Evolutionary conservation across 2,329 filamentous ascomycete species (phyloP).

Genomic region (Pyricularia grisea): DNA sequence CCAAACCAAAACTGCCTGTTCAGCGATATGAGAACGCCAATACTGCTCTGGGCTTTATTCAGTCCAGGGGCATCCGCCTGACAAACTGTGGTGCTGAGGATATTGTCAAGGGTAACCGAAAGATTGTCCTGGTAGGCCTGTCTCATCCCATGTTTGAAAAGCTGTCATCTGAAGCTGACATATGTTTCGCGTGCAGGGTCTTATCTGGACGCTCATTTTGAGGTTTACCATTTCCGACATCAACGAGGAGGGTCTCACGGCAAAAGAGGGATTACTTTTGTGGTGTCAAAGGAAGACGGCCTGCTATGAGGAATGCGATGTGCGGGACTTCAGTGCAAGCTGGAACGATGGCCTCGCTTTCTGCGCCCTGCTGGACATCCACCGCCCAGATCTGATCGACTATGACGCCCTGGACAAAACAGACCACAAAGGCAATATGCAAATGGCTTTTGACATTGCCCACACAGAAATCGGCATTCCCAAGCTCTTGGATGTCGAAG

Average conservation of each 20-base stretch:
- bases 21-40: constrained; percentile 99
- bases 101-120: constrained; percentile 94
- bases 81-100: constrained; percentile 98
- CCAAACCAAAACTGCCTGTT: constrained; percentile 90
- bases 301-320: constrained; percentile 94
- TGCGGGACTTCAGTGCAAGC: constrained; percentile 87
- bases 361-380: constrained; percentile 92
- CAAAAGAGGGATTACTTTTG: constrained; percentile 86
- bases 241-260: constrained; percentile 94
- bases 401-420: constrained; percentile 90
- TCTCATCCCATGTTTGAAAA: background rate
- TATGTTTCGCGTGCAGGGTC: constrained; percentile 32
- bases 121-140: constrained; percentile 64
- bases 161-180: background rate
- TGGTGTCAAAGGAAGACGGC: constrained; percentile 99
- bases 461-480: constrained; percentile 95
- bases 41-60: constrained; percentile 88
- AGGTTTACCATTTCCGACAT: constrained; percentile 98
- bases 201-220: constrained; percentile 98
- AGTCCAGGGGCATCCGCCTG: constrained; percentile 75
- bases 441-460: constrained; percentile 93
- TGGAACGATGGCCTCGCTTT: constrained; percentile 98
- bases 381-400: constrained; percentile 93
- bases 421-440: constrained; percentile 95
- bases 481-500: constrained; percentile 89